Evolutionary conservation across 352 stramenopile genomes (phyloP).

Genomic region (Phytopythium kandeliae): DNA sequence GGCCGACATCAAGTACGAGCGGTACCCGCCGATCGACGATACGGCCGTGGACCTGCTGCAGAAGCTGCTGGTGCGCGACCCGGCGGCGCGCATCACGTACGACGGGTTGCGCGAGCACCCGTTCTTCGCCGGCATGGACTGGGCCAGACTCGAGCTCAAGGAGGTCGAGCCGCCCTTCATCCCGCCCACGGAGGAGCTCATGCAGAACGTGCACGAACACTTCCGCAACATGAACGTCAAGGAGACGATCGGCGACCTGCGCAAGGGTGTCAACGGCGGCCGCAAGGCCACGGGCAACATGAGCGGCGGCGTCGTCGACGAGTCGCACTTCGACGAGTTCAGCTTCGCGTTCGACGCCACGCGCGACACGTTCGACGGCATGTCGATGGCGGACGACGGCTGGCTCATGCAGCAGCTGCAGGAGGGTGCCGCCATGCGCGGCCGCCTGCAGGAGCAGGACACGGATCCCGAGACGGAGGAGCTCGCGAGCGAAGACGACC

Average conservation of each 20-base stretch:
- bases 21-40: conserved; percentile 55
- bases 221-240: conserved; percentile 89
- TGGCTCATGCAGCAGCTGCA: conserved; percentile 78
- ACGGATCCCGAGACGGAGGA: conserved; percentile 41
- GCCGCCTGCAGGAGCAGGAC: conserved; percentile 59
- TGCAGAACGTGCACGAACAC: conserved; percentile 86
- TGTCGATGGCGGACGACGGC: conserved; percentile 80
- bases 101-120: conserved; percentile 51
- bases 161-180: conserved; percentile 80
- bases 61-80: conserved; percentile 74
- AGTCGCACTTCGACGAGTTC: conserved; percentile 86
- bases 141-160: conserved; percentile 68
- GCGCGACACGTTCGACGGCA: conserved; percentile 65
- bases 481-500: conserved; percentile 52
- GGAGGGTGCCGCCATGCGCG: conserved; percentile 70
- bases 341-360: conserved; percentile 83
- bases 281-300: conserved; percentile 47
- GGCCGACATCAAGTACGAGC: conserved; percentile 77
- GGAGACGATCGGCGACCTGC: conserved; percentile 65
- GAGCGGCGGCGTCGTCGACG: conserved; percentile 39
- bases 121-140: conserved; percentile 74
- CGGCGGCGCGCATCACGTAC: conserved; percentile 53
- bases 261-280: conserved; percentile 53
- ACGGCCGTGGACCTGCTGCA: conserved; percentile 66
- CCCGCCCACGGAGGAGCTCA: conserved; percentile 68